Conservation (phyloP, 768 basidiomycete species). For the Pisolithus orientalis region DNA sequence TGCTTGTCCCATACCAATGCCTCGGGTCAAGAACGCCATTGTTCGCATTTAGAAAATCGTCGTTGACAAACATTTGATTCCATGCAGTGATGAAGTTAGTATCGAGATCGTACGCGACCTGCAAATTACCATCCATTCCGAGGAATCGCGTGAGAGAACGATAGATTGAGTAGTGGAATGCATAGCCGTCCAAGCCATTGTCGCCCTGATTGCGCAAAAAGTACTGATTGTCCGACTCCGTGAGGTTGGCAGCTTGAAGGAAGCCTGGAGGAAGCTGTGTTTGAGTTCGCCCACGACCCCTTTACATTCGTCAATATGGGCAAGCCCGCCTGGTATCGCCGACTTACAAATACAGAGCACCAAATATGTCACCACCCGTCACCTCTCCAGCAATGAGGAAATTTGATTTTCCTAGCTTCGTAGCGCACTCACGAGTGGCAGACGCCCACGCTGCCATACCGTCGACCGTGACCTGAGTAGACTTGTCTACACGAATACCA, state of each 20-base stretch:
- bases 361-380: conserved; percentile 90
- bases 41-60: conserved; percentile 77
- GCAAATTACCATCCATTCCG: conserved; percentile 93
- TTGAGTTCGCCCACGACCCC: conserved; percentile 85
- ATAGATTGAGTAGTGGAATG: conserved; percentile 94
- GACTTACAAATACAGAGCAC: conserved; percentile 75
- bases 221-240: conserved; percentile 55
- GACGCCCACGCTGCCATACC: conserved; percentile 74
- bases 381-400: conserved; percentile 93
- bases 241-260: conserved; percentile 61
- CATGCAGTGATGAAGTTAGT: conserved; percentile 83
- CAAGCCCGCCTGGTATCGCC: not conserved
- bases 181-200: conserved; percentile 68
- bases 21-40: conserved; percentile 67
- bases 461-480: conserved; percentile 84
- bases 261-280: conserved; percentile 64
- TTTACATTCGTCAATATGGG: conserved; percentile 20
- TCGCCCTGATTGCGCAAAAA: conserved; percentile 66
- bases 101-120: conserved; percentile 82
- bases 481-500: conserved; percentile 92
- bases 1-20: conserved; percentile 90
- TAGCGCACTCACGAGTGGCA: conserved; percentile 69
- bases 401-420: conserved; percentile 67
- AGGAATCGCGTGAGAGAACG: conserved; percentile 81
- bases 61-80: conserved; percentile 86